These are phyloP conservation scores for Saccharomycopsis synnaedendra DNA, from an alignment of 805 yeast species.

Conservation along the genomic window DNA sequence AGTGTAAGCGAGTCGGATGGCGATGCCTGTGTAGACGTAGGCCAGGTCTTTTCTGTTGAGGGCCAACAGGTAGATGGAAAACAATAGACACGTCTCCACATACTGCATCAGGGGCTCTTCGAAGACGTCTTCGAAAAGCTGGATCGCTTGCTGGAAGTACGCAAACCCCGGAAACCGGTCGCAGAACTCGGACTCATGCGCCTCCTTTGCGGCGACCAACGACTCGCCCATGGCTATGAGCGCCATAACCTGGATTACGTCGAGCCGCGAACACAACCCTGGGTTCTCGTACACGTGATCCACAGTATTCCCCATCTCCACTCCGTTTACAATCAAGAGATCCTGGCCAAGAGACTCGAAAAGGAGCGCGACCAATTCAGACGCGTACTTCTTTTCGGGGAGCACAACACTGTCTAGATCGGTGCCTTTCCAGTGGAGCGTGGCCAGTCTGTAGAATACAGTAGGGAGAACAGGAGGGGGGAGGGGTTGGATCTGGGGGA, in stretches of 20 bases:
- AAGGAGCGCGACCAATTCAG: neutral
- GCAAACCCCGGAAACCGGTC: slow-evolving; percentile 5
- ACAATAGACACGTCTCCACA: slow-evolving; percentile 8
- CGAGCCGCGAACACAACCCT: neutral
- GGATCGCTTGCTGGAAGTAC: slow-evolving; percentile 5
- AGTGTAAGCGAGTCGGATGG: slow-evolving; percentile 10
- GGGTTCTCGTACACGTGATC: neutral
- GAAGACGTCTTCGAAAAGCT: slow-evolving; percentile 8
- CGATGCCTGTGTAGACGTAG: slow-evolving; percentile 11
- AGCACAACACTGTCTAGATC: neutral
- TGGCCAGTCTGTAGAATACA: neutral
- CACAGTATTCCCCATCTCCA: neutral
- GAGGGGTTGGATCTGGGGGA: neutral
- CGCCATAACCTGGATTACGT: slow-evolving; percentile 1
- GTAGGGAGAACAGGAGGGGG: slow-evolving; percentile 6
- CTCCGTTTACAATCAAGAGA: neutral
- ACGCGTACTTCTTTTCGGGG: slow-evolving; percentile 3
- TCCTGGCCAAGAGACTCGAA: slow-evolving; percentile 8
- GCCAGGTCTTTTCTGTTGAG: slow-evolving; percentile 10
- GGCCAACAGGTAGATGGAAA: slow-evolving; percentile 5
- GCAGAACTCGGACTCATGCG: neutral
- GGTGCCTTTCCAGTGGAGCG: slow-evolving; percentile 8
- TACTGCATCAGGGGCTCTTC: slow-evolving; percentile 6
- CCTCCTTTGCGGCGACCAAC: neutral
- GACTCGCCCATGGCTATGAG: slow-evolving; percentile 9